Evolutionary conservation across 768 basidiomycete genomes (phyloP).

Genomic region (Dioszegia crocea): DNA sequence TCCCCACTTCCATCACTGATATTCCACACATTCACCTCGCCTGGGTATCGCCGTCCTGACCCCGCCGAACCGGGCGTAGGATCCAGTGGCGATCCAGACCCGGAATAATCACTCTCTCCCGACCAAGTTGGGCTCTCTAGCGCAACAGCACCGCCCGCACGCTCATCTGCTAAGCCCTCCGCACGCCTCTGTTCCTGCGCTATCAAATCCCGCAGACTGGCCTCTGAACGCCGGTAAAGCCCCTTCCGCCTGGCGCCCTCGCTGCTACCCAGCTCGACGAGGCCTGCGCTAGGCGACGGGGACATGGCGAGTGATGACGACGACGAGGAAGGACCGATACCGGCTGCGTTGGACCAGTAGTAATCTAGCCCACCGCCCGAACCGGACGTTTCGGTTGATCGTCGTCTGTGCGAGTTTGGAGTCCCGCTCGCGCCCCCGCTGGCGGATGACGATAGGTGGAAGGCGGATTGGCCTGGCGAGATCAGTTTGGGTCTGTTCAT

Average conservation of each 20-base stretch:
- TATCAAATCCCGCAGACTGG: constrained; percentile 4
- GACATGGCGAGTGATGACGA: constrained; percentile 20
- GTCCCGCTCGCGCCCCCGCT: constrained; percentile 5
- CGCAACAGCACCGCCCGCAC: not conserved
- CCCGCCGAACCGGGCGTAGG: not conserved
- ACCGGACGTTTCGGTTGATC: constrained; percentile 33
- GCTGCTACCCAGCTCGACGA: not conserved
- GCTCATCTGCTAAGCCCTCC: not conserved
- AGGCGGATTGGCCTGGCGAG: constrained; percentile 2
- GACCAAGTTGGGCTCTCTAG: constrained; percentile 1
- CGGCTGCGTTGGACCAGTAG: constrained; percentile 33
- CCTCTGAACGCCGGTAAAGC: constrained; percentile 4
- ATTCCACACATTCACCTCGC: constrained; percentile 1
- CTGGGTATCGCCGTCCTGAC: too few species aligned
- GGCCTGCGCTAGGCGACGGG: constrained; percentile 1
- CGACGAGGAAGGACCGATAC: constrained; percentile 26
- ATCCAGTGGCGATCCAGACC: not conserved
- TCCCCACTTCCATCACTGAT: too few species aligned
- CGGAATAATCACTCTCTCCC: constrained; percentile 6
- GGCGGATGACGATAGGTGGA: constrained; percentile 3
- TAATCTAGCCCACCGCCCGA: constrained; percentile 26
- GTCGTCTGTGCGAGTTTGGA: not conserved
- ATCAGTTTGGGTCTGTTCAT: not conserved
- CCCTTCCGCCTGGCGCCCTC: not conserved
- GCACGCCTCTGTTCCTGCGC: not conserved